Percentiles rank a stretch among this genome's conserved stretches.
phyloP scores from a whole-genome alignment of 2,329 filamentous ascomycete species.

The Periglandula ipomoeae region DNA sequence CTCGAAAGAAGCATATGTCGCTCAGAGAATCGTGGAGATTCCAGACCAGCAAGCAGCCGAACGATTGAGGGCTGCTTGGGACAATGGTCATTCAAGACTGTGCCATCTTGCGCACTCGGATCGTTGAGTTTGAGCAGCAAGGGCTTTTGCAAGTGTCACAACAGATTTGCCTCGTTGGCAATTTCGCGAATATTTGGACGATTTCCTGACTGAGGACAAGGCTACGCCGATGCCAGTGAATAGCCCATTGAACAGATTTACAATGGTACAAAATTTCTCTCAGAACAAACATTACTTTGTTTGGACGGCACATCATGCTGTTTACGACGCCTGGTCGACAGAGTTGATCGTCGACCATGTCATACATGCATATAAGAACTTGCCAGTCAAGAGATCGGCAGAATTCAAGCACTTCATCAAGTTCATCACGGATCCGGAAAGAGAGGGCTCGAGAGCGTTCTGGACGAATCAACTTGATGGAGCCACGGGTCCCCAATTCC shows the following conservation, averaged over 20 bases:
- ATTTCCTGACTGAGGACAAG: not conserved
- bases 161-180: not conserved
- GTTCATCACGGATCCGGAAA: conserved; percentile 26
- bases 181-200: not conserved
- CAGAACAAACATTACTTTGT: conserved; percentile 6
- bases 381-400: not conserved
- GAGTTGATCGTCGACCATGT: conserved; percentile 20
- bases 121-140: conserved; percentile 9
- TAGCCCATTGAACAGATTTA: conserved; percentile 9
- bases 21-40: conserved; percentile 9
- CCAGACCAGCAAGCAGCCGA: conserved; percentile 3
- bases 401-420: conserved; percentile 31
- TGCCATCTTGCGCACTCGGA: conserved; percentile 10
- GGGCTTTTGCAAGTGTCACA: conserved; percentile 11
- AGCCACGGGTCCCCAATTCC: conserved; percentile 8
- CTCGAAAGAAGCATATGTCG: conserved; percentile 11
- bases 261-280: conserved; percentile 1
- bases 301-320: conserved; percentile 27
- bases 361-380: conserved; percentile 8
- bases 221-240: conserved; percentile 12
- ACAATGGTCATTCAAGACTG: conserved; percentile 9
- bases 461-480: conserved; percentile 31
- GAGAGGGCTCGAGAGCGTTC: conserved; percentile 20
- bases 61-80: conserved; percentile 10
- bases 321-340: conserved; percentile 45